Conservation (phyloP, 192 early-diverging fungal species). For the Coemansia aciculifera region DNA sequence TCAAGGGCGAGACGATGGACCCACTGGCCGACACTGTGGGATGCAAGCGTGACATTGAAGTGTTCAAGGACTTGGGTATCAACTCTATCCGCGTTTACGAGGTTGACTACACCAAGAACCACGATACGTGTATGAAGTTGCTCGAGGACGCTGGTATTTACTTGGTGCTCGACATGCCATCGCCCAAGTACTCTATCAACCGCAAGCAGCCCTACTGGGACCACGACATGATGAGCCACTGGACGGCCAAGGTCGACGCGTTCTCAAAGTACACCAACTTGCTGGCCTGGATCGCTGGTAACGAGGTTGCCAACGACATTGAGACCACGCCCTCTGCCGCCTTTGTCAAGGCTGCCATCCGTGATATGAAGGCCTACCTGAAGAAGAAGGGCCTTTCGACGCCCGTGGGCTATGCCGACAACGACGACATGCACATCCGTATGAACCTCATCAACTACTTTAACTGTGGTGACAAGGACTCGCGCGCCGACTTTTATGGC, state of each 20-base stretch:
- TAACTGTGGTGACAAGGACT: conserved; percentile 63
- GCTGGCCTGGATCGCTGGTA: conserved; percentile 70
- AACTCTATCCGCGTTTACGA: conserved; percentile 76
- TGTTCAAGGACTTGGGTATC: conserved; percentile 66
- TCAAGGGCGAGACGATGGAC: conserved; percentile 47
- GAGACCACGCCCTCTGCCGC: conserved; percentile 64
- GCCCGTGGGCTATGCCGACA: conserved; percentile 73
- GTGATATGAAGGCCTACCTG: conserved; percentile 70
- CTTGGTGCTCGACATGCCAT: conserved; percentile 65
- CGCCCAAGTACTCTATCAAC: conserved; percentile 63
- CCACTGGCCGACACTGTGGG: conserved; percentile 63
- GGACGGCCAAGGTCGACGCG: conserved; percentile 63
- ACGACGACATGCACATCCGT: conserved; percentile 67
- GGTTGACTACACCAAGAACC: conserved; percentile 62
- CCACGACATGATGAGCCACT: conserved; percentile 58
- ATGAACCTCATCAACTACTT: conserved; percentile 69
- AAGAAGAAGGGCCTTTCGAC: conserved; percentile 54
- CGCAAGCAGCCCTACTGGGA: conserved; percentile 63
- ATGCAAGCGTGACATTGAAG: conserved; percentile 63
- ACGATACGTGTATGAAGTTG: conserved; percentile 71
- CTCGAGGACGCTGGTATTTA: conserved; percentile 68
- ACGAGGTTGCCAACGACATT: conserved; percentile 71
- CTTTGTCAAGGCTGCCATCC: conserved; percentile 65
- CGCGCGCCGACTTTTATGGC: conserved; percentile 72
- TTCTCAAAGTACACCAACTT: conserved; percentile 66